Evolutionary conservation across 192 early-diverging fungal genomes (phyloP).

Genomic region (Coemansia sp.): DNA sequence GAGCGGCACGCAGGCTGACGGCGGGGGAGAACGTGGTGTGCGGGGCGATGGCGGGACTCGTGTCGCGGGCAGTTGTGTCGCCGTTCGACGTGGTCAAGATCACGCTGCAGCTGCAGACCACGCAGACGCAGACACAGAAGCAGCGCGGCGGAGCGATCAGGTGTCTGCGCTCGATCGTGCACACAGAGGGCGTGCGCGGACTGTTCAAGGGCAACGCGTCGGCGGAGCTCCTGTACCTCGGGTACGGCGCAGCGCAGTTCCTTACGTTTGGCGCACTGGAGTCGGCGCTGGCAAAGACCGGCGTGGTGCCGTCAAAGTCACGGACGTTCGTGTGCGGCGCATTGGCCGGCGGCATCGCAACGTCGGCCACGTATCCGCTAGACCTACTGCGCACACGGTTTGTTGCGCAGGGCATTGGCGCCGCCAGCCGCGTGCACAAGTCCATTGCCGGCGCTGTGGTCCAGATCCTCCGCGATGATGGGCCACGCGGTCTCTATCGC

Average conservation of each 20-base stretch:
- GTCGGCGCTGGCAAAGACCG: constrained; percentile 9
- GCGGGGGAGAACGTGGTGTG: constrained; percentile 38
- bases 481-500: constrained; percentile 80
- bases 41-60: constrained; percentile 49
- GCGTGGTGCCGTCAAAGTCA: constrained; percentile 28
- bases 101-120: constrained; percentile 57
- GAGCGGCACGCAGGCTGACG: constrained; percentile 27
- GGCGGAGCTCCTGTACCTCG: constrained; percentile 89
- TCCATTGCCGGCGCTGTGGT: constrained; percentile 64
- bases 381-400: constrained; percentile 95
- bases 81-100: constrained; percentile 97
- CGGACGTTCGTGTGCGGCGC: constrained; percentile 77
- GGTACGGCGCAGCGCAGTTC: constrained; percentile 90
- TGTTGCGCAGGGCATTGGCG: constrained; percentile 68
- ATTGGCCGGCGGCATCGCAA: constrained; percentile 77
- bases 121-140: constrained; percentile 13
- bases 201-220: constrained; percentile 94
- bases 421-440: constrained; percentile 65
- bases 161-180: constrained; percentile 62
- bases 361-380: constrained; percentile 87
- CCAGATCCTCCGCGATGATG: constrained; percentile 72
- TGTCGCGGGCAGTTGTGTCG: constrained; percentile 75
- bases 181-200: constrained; percentile 79
- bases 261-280: constrained; percentile 67
- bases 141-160: not conserved